phyloP scores from a whole-genome alignment of 805 yeast genomes.

The Myxozyma kluyveri region DNA sequence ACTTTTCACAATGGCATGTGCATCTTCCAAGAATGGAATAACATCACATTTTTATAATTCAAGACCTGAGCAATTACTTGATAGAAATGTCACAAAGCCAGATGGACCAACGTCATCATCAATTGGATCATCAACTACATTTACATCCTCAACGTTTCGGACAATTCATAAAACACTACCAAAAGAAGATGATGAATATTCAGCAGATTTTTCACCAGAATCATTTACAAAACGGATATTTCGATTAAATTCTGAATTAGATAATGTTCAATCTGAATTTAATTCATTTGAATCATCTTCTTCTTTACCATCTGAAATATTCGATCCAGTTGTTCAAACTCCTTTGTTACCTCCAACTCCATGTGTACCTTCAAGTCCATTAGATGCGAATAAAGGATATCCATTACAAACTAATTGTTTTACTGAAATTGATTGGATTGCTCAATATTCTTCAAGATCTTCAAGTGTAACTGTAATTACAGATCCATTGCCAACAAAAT shows the following conservation, averaged over 20 bases:
- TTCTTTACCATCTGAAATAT: not conserved
- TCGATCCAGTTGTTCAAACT: not conserved
- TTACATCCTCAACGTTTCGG: conserved; percentile 2
- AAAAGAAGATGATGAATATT: conserved; percentile 20
- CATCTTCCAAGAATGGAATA: no score
- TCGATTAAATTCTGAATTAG: not conserved
- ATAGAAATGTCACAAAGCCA: no score
- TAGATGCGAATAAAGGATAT: conserved; percentile 27
- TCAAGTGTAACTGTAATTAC: not conserved
- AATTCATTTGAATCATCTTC: not conserved
- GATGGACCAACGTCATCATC: no score
- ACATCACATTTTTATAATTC: no score
- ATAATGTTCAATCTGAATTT: no score
- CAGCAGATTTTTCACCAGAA: conserved; percentile 28
- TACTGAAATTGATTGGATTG: conserved; percentile 25
- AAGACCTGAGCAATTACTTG: no score
- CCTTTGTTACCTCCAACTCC: conserved; percentile 25
- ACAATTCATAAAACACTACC: not conserved
- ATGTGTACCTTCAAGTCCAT: conserved; percentile 22
- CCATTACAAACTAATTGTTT: conserved; percentile 22
- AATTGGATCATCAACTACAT: not conserved
- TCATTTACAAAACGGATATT: conserved; percentile 16
- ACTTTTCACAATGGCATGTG: no score
- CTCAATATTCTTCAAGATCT: conserved; percentile 5
- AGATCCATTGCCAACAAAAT: not conserved